Conservation (phyloP, 805 yeast genomes). For the Cyberlindnera petersonii region DNA sequence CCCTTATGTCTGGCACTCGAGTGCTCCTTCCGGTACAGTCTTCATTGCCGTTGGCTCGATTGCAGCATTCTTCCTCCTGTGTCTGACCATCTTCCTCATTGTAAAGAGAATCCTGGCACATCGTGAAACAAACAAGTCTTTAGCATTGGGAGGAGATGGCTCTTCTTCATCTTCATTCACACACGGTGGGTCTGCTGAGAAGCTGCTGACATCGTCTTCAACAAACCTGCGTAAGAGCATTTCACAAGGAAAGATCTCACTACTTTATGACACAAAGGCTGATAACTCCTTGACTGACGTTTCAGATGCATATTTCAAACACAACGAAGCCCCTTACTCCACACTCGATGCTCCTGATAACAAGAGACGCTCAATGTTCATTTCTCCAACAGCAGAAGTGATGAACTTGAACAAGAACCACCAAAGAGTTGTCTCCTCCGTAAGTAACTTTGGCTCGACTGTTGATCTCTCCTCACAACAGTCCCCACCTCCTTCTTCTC, state of each 20-base stretch:
- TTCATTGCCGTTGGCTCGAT: constrained; percentile 77
- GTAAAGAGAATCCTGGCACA: constrained; percentile 46
- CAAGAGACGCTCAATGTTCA: constrained; percentile 46
- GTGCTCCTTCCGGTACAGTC: constrained; percentile 69
- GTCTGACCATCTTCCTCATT: constrained; percentile 49
- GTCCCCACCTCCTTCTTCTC: not conserved
- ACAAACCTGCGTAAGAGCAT: constrained; percentile 11
- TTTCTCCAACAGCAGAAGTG: constrained; percentile 78
- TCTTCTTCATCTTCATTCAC: constrained; percentile 19
- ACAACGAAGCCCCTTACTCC: constrained; percentile 19
- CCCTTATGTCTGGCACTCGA: constrained; percentile 55
- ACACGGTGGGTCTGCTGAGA: constrained; percentile 14
- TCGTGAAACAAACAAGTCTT: constrained; percentile 46
- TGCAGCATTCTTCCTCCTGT: constrained; percentile 54
- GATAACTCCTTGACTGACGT: constrained; percentile 14
- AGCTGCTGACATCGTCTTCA: constrained; percentile 6
- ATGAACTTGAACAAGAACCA: constrained; percentile 40
- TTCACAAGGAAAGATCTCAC: constrained; percentile 20
- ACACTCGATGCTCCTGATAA: constrained; percentile 23
- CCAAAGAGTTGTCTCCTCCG: constrained; percentile 22
- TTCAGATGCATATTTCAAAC: constrained; percentile 10
- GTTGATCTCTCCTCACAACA: constrained; percentile 1
- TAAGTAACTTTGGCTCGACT: constrained; percentile 29
- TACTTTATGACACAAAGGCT: constrained; percentile 18
- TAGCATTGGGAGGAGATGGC: constrained; percentile 25